Base-by-base conservation (phyloP, 2,329 filamentous ascomycete species). In the Pseudocercospora vitis region DNA sequence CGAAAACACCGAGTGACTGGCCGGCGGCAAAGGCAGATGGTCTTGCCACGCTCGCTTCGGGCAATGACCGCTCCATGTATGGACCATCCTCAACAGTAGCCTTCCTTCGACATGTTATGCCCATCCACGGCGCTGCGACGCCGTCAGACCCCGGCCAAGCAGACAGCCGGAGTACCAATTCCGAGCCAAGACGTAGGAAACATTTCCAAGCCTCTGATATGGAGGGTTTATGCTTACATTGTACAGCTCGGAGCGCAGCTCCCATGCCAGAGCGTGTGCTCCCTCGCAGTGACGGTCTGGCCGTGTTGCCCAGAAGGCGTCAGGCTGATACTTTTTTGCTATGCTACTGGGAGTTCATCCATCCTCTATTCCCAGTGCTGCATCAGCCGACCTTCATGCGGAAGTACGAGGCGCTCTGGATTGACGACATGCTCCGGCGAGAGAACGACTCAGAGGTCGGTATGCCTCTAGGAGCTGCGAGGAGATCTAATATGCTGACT, bases 311-410 rank as follows among this genome's bases (percentile, higher is more conserved):
- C 3, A 53, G 56, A 24, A 50, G 62, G 24, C 62, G 61, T 26
- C 59, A 62, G 40, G 63, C 63, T 9, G 61, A 65, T 44, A 60
- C 64, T 39, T 65, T 63, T 21, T 35, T 65, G 40, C 44, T 54
- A 5, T 65, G 63, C 46, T 65, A 58, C 29, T 65, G 62, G 62
- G 62, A 63, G 26, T 65, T 63, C 44, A 63, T 61, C 3, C 63
- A 65, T 29, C 63, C 63, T 4, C 50, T 65, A 8, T 65, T 65
- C 28, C 63, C 63, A 4, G 62, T 65, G 6, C 55, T 65, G 8
- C 63, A 65, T 46, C 56, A 60, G 24, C 62, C 60, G 2, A 57
- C 55, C 14, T 64, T 65, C 48, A 39, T 56, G 14, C 56, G 59
- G n/a, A 62, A 63, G 44, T 65, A 65, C 33, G 58, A 63, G 24